phyloP scores from a whole-genome alignment of 2,329 filamentous ascomycete genomes.

The Fusarium robinianum region DNA sequence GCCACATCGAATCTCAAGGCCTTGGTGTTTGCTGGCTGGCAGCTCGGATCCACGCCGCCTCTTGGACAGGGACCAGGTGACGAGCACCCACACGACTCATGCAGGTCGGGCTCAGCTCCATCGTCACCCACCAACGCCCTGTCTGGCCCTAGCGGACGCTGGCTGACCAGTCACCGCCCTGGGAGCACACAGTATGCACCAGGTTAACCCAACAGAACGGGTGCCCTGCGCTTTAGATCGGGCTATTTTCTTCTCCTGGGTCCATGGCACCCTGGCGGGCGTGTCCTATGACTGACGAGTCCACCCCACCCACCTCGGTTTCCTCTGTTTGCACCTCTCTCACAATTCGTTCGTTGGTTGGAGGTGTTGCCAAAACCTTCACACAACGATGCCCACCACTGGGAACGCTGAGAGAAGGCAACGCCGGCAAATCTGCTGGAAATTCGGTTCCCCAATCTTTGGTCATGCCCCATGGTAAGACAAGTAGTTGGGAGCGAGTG shows the following conservation, averaged over 20 bases:
- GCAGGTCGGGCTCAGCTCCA: constrained; percentile 31
- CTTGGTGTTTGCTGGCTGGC: constrained; percentile 12
- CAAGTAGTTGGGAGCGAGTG: no score
- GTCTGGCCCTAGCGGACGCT: constrained; percentile 20
- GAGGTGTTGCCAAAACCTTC: no score
- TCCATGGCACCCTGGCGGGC: constrained; percentile 18
- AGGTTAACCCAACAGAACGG: constrained; percentile 31
- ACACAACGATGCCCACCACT: no score
- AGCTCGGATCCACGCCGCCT: constrained; percentile 16
- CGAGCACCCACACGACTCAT: constrained; percentile 31
- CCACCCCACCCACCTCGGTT: constrained; percentile 20
- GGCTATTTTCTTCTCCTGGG: constrained; percentile 23
- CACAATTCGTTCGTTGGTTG: constrained; percentile 6
- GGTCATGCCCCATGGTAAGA: constrained; percentile 19
- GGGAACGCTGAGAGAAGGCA: no score
- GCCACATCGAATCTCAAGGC: constrained; percentile 22
- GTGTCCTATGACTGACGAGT: constrained; percentile 28
- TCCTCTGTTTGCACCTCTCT: constrained; percentile 18
- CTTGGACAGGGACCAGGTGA: constrained; percentile 27
- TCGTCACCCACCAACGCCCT: constrained; percentile 23
- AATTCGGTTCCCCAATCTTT: no score
- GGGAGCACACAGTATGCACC: constrained; percentile 25
- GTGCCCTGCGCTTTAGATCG: constrained; percentile 34
- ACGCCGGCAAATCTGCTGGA: no score
- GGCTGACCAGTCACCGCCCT: constrained; percentile 28